These are phyloP conservation scores for Candida qinlingensis DNA, from an alignment of 805 yeast genomes.

Conservation along the genomic window DNA sequence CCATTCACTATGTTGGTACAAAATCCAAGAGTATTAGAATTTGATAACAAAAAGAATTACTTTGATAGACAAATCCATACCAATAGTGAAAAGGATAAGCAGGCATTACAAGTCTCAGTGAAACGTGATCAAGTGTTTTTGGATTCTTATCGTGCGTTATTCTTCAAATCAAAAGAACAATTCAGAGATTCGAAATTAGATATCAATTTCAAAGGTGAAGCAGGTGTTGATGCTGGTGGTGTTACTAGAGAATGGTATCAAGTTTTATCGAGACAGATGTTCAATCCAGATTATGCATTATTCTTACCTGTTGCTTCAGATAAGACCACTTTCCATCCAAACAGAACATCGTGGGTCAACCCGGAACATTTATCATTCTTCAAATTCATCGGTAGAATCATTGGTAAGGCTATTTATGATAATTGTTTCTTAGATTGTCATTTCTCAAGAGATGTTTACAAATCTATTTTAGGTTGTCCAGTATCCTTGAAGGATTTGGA, in stretches of 20 bases:
- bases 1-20: slow-evolving; percentile 86
- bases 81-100: slow-evolving; percentile 30
- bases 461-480: slow-evolving; percentile 69
- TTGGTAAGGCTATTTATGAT: slow-evolving; percentile 92
- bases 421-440: slow-evolving; percentile 86
- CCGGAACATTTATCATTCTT: slow-evolving; percentile 92
- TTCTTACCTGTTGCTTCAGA: slow-evolving; percentile 90
- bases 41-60: slow-evolving; percentile 86
- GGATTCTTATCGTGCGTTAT: slow-evolving; percentile 80
- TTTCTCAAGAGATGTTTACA: slow-evolving; percentile 92
- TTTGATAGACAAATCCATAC: slow-evolving; percentile 71
- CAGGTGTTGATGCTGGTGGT: slow-evolving; percentile 98
- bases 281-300: slow-evolving; percentile 90
- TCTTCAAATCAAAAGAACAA: slow-evolving; percentile 71
- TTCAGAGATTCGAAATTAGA: slow-evolving; percentile 69
- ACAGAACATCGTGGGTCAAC: slow-evolving; percentile 84
- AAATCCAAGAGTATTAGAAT: slow-evolving; percentile 85
- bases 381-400: slow-evolving; percentile 88
- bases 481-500: slow-evolving; percentile 93
- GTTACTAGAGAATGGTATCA: slow-evolving; percentile 97
- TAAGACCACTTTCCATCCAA: slow-evolving; percentile 92
- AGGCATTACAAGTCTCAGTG: slow-evolving; percentile 58
- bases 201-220: slow-evolving; percentile 85
- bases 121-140: slow-evolving; percentile 87
- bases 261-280: slow-evolving; percentile 88